Conservation (phyloP, 2,329 filamentous ascomycete genomes). For the Curvularia spicifera region DNA sequence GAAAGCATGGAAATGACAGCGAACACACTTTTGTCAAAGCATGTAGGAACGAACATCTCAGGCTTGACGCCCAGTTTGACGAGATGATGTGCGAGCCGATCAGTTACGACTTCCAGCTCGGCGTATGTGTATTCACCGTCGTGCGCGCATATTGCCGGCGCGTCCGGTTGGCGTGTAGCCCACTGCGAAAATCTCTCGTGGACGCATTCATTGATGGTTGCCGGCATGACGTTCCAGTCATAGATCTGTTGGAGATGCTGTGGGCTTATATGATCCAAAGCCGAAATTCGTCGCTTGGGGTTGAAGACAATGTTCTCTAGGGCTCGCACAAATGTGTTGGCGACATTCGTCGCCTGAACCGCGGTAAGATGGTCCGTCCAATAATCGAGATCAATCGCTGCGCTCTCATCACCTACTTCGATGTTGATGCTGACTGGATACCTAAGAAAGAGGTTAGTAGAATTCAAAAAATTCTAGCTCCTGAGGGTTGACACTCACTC, state of each 20-base stretch:
- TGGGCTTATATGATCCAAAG: slow-evolving; percentile 50
- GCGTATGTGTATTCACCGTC: slow-evolving; percentile 45
- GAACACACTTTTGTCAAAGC: slow-evolving; percentile 50
- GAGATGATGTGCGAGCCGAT: slow-evolving; percentile 40
- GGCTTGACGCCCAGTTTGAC: slow-evolving; percentile 39
- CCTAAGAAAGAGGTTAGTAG: slow-evolving; percentile 1
- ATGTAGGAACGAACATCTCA: slow-evolving; percentile 45
- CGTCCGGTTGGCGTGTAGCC: slow-evolving; percentile 34
- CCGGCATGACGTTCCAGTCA: slow-evolving; percentile 43
- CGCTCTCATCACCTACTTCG: slow-evolving; percentile 51
- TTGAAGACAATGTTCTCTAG: slow-evolving; percentile 49
- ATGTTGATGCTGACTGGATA: slow-evolving; percentile 58
- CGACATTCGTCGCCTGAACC: slow-evolving; percentile 42
- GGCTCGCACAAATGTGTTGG: slow-evolving; percentile 39
- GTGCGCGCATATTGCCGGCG: slow-evolving; percentile 41
- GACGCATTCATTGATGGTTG: slow-evolving; percentile 40
- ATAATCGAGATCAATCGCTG: slow-evolving; percentile 43
- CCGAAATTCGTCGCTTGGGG: slow-evolving; percentile 39
- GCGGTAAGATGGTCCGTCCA: slow-evolving; percentile 44
- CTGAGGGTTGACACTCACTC: slow-evolving; percentile 35
- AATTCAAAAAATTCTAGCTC: no score
- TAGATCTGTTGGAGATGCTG: slow-evolving; percentile 41
- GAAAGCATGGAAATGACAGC: slow-evolving; percentile 48
- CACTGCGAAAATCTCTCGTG: slow-evolving; percentile 38
- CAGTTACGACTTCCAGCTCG: slow-evolving; percentile 34